Conservation (phyloP, 805 yeast species). For the Spathaspora passalidarum region DNA sequence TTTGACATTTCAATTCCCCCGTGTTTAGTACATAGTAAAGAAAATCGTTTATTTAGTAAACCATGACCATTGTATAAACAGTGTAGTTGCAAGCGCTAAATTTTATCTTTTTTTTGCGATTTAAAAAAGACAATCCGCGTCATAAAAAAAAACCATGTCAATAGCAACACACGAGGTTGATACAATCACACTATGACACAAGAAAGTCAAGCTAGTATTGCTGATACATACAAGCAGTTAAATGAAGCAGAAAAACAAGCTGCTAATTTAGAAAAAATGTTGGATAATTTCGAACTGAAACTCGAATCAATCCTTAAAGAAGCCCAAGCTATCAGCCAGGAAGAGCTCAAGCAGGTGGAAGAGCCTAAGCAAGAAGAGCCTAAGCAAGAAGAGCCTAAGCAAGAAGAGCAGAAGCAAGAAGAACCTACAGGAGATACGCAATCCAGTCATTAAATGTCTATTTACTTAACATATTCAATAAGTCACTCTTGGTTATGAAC, state of each 20-base stretch:
- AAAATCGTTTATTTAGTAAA: not conserved
- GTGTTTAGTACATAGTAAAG: not conserved
- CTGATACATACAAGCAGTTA: conserved; percentile 57
- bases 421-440: not conserved
- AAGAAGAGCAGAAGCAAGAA: conserved; percentile 1
- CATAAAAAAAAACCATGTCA: not conserved
- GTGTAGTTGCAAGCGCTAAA: not conserved
- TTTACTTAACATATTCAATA: conserved; percentile 4
- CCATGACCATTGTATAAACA: not conserved
- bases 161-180: not conserved
- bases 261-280: conserved; percentile 59
- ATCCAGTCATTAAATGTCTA: not conserved
- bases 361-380: not conserved
- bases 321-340: conserved; percentile 31
- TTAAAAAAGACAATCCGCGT: not conserved
- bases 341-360: not conserved
- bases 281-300: conserved; percentile 62
- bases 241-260: conserved; percentile 66
- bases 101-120: not conserved
- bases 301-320: conserved; percentile 56
- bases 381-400: not conserved
- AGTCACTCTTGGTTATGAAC: conserved; percentile 34
- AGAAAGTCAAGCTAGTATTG: conserved; percentile 35
- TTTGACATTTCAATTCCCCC: not conserved
- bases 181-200: conserved; percentile 20